A percentile compares a stretch with the other conserved stretches of the same genome.
These are phyloP conservation scores for Sonneratia caseolaris DNA, from an alignment of 345 rosid species.

Conservation along the genomic window DNA sequence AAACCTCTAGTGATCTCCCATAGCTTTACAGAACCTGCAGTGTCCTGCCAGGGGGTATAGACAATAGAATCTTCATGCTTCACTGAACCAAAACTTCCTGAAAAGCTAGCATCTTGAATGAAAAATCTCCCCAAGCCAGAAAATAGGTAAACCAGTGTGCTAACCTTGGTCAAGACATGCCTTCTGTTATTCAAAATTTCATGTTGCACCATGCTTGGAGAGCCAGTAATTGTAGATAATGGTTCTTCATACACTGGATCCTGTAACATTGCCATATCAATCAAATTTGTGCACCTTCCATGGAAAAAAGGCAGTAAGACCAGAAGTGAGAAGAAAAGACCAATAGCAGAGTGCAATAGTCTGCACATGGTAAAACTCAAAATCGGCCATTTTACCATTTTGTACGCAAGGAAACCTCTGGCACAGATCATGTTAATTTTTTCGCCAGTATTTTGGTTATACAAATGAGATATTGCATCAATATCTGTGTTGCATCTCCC, in stretches of 20 bases:
- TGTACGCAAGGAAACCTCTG: no score
- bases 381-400: no score
- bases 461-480: background rate
- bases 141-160: background rate
- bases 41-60: constrained; percentile 42
- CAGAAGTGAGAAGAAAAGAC: background rate
- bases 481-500: background rate
- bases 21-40: constrained; percentile 83
- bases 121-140: background rate
- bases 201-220: constrained; percentile 86
- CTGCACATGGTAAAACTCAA: no score
- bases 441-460: background rate
- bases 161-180: constrained; percentile 92
- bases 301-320: background rate
- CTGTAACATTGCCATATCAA: constrained; percentile 22
- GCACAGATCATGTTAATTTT: background rate
- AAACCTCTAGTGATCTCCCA: constrained; percentile 92
- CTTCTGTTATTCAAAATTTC: constrained; percentile 89
- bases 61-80: background rate
- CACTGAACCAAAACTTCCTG: background rate
- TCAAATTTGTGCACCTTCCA: background rate
- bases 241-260: constrained; percentile 79
- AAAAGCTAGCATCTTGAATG: no score
- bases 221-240: constrained; percentile 59
- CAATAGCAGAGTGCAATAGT: background rate